Percentiles rank a stretch among this genome's conserved stretches.
phyloP scores from a whole-genome alignment of 129 eudicot species.

The Ambrosia trifida region DNA sequence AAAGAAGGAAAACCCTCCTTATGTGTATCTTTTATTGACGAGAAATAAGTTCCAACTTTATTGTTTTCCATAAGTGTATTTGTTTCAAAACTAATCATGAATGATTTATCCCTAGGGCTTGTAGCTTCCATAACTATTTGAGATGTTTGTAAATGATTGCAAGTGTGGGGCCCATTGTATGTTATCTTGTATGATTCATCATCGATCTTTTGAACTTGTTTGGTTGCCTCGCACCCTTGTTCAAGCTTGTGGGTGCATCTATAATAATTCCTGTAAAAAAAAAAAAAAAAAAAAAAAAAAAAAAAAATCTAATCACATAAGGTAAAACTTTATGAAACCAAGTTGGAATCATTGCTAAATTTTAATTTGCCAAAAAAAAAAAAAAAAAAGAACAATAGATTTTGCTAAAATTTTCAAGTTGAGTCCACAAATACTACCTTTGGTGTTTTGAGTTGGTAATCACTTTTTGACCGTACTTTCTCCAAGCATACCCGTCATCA shows the following conservation, averaged over 20 bases:
- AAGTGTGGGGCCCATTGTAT: conserved; percentile 47
- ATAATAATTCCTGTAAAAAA: conserved; percentile 49
- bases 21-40: background rate
- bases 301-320: background rate
- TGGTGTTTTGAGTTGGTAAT: conserved; percentile 54
- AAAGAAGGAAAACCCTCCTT: background rate
- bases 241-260: conserved; percentile 63
- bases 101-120: conserved; percentile 31
- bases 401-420: background rate
- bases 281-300: background rate
- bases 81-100: conserved; percentile 40
- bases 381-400: too few species aligned
- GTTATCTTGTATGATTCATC: conserved; percentile 42
- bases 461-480: conserved; percentile 74
- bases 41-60: conserved; percentile 1
- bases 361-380: background rate
- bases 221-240: conserved; percentile 55
- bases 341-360: background rate
- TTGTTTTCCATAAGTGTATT: background rate
- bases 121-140: conserved; percentile 32
- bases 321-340: background rate
- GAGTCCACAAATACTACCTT: conserved; percentile 40
- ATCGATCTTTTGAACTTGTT: conserved; percentile 51
- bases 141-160: conserved; percentile 30
- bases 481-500: conserved; percentile 81